Percentiles rank a stretch among this genome's conserved stretches.
Conservation (phyloP, 2,329 filamentous ascomycete species). For the Pseudocercospora eumusae region DNA sequence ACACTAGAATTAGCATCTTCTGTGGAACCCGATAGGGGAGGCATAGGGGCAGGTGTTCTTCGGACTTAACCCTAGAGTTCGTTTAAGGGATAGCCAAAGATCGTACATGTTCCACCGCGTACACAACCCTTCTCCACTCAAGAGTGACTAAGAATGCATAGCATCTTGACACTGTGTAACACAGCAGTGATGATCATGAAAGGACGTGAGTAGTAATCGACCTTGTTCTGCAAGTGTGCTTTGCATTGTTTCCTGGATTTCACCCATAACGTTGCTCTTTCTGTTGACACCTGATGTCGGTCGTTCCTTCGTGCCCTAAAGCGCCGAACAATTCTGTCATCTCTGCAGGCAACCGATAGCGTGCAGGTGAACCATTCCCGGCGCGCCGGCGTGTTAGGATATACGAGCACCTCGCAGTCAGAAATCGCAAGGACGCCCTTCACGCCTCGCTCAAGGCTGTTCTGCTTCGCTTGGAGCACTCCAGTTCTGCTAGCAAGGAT, state of each 20-base stretch:
- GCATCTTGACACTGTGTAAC: background rate
- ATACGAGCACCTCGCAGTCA: background rate
- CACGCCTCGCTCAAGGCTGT: background rate
- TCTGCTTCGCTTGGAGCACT: background rate
- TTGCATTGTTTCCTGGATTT: background rate
- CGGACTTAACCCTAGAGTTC: too few species aligned
- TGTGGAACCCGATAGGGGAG: too few species aligned
- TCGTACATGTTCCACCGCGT: background rate
- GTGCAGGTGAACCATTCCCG: constrained; percentile 2
- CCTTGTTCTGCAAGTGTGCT: background rate
- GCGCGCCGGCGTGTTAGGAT: background rate
- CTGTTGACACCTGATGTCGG: background rate
- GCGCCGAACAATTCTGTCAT: background rate
- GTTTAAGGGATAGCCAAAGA: background rate
- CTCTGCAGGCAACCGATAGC: constrained; percentile 5
- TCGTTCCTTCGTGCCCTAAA: background rate
- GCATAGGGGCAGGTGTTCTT: too few species aligned
- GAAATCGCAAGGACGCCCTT: background rate
- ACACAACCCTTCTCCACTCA: too few species aligned
- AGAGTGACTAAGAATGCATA: background rate
- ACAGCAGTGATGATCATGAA: background rate
- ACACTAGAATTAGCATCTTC: too few species aligned
- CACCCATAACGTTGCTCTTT: background rate
- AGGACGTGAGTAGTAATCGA: background rate
- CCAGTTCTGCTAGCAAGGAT: background rate